Conservation (phyloP, 306 rosid genomes). For the Vachellia collinsii region DNA sequence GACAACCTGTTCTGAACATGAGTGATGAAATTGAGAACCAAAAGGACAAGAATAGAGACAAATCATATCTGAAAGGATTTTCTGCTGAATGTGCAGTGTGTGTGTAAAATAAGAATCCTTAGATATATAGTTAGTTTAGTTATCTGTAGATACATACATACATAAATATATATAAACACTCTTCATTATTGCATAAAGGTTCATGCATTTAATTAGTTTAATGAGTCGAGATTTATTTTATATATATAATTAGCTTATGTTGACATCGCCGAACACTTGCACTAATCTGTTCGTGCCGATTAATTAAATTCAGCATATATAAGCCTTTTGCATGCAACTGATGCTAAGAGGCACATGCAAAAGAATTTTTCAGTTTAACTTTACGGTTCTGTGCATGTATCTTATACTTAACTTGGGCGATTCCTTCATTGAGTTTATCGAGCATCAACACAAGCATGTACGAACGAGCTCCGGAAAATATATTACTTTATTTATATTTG, state of each 20-base stretch:
- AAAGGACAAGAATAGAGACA: constrained; percentile 38
- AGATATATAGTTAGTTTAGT: not conserved
- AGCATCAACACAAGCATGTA: not conserved
- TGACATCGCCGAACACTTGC: not conserved
- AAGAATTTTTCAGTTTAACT: constrained; percentile 19
- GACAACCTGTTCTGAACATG: too few relatives aligned
- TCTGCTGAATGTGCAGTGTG: constrained; percentile 11
- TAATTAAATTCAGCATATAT: not conserved
- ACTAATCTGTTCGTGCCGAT: not conserved
- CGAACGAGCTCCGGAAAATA: not conserved
- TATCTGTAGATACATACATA: not conserved
- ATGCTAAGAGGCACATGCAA: constrained; percentile 21
- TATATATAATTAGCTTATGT: not conserved
- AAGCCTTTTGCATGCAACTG: not conserved
- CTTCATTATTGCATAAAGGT: not conserved
- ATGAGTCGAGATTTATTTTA: not conserved
- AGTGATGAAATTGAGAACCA: constrained; percentile 28
- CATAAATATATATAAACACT: too few relatives aligned
- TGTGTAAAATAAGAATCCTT: not conserved
- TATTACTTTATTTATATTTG: not conserved
- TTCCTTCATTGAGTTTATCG: not conserved
- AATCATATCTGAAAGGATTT: constrained; percentile 43
- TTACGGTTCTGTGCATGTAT: constrained; percentile 26
- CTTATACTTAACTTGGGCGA: not conserved
- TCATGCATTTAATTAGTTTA: constrained; percentile 19